phyloP scores from a whole-genome alignment of 192 early-diverging fungal species.

The Dimargaris xerosporica region DNA sequence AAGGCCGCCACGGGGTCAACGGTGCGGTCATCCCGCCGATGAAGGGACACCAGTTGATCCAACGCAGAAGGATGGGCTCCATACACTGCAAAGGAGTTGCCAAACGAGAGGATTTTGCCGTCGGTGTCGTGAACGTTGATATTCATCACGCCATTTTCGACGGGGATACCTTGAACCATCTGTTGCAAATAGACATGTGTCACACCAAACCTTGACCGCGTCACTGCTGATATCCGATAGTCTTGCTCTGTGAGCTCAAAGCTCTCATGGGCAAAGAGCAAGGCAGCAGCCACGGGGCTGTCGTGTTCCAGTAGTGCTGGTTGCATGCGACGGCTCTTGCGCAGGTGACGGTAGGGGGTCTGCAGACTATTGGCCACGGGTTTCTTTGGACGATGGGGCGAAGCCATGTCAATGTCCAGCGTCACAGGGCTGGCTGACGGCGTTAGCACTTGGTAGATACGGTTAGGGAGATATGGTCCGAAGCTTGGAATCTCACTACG shows the following conservation, averaged over 20 bases:
- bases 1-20: background rate
- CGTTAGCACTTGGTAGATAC: no score
- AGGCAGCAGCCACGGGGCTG: no score
- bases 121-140: conserved; percentile 55
- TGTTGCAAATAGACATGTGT: conserved; percentile 78
- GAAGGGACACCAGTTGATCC: background rate
- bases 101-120: conserved; percentile 55
- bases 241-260: background rate
- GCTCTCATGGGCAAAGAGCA: background rate
- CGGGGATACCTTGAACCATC: conserved; percentile 43
- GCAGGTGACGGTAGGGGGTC: no score
- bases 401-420: no score
- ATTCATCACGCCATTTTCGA: conserved; percentile 73
- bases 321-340: no score
- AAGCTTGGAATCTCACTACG: no score
- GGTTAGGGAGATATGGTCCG: no score
- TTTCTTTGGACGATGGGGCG: no score
- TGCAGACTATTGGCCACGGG: no score
- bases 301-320: no score
- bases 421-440: no score
- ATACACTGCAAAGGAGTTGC: conserved; percentile 39
- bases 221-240: background rate
- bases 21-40: background rate
- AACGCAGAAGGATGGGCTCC: background rate
- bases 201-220: conserved; percentile 22